Base-by-base conservation (phyloP, 139 green algal species). In the Chlamydomonas asymmetrica region DNA sequence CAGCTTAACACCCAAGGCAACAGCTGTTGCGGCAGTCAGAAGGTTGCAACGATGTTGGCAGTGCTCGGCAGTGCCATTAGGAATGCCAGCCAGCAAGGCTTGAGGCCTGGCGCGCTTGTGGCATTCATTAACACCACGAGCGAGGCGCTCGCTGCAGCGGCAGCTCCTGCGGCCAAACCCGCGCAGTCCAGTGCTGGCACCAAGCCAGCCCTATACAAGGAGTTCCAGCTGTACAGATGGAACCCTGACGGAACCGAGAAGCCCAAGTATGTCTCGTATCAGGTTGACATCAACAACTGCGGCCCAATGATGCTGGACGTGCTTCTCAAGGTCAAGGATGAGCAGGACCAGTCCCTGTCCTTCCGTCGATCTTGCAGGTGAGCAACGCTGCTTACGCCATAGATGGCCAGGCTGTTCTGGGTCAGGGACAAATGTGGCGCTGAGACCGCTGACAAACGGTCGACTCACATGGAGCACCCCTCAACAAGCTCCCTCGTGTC, bases 251-350 rank as follows among this genome's bases (percentile, higher is more conserved):
- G 62, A 3, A 88, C 91, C 10, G 79, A 85, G 34, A 92, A 95
- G 61, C 96, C 96, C 10, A 84, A 84, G 37, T 98, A 98, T 75
- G 72, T 95, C 48, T 93, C 82, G 1, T 99, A 99, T 82, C 93
- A 95, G 68, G 85, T 80, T 10, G 70, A 76, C 23, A 76, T 76
- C 70, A 76, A 76, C 87, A 96, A 91, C 75, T 95, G 93, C 74
- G 95, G 96, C 0, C 96, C 96, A 39, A 99, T 99, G 96, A 97
- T 99, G 91, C 88, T 99, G 66, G 96, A 99, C 67, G 94, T 97
- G 59, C 89, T 99, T 40, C 83, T 99, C 37, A 99, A 99, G 80
- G 97, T 99, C 81, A 99, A 99, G 83, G 96, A 99, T 78, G 96
- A 99, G 80, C 88, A 97, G 82, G 96, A 99, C 80, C 85, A 89